Conservation (phyloP, 2,329 filamentous ascomycete genomes). For the Botrytis sinoallii region DNA sequence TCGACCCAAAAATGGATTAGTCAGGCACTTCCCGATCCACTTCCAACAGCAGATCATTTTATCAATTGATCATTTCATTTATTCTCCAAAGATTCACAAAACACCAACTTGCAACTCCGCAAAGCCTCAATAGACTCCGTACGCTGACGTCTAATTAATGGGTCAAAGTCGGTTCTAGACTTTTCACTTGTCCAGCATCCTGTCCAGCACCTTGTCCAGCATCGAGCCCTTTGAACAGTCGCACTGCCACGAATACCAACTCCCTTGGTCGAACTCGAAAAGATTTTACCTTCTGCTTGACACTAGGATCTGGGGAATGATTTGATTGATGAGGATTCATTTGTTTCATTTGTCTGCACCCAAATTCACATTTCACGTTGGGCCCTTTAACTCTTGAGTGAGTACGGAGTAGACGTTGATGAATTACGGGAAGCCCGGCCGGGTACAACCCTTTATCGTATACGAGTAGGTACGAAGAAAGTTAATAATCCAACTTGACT, state of each 20-base stretch:
- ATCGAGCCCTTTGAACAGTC: background rate
- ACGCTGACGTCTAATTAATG: background rate
- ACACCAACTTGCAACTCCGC: background rate
- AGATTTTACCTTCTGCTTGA: background rate
- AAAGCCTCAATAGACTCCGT: background rate
- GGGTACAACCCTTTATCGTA: background rate
- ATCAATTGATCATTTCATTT: background rate
- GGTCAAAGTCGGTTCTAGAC: background rate
- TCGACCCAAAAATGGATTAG: background rate
- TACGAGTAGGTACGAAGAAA: background rate
- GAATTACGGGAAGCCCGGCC: background rate
- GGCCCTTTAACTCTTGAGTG: background rate
- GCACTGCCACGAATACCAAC: constrained; percentile 4
- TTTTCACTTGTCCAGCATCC: background rate
- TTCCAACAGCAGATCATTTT: background rate
- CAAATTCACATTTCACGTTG: background rate
- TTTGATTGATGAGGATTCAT: background rate
- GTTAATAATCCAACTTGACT: background rate
- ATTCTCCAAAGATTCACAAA: background rate
- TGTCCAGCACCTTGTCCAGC: background rate
- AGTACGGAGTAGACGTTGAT: background rate
- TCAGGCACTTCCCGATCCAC: background rate
- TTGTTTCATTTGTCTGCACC: background rate
- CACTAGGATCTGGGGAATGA: too few species aligned
- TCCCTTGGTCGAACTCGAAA: background rate